Conservation (phyloP, 2,329 filamentous ascomycete species). For the Trichoderma guizhouense region DNA sequence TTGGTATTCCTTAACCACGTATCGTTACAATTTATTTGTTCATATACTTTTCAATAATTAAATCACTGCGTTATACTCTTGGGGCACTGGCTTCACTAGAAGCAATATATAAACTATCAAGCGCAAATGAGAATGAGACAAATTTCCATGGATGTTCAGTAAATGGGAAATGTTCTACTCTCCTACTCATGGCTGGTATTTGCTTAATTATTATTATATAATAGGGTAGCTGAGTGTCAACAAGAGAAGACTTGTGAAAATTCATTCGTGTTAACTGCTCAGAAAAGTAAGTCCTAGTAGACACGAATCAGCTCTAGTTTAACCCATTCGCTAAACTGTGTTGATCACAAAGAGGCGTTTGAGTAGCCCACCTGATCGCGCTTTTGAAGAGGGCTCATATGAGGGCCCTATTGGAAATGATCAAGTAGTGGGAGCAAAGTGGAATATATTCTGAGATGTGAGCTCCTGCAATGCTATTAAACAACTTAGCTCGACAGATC, state of each 20-base stretch:
- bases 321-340: neutral
- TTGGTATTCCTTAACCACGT: neutral
- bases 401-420: neutral
- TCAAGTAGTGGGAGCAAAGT: neutral
- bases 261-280: no score
- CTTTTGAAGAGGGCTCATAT: neutral
- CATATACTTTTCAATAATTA: neutral
- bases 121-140: neutral
- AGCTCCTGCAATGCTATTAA: neutral
- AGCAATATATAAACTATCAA: neutral
- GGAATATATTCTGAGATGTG: neutral
- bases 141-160: neutral
- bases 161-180: no score
- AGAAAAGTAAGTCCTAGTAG: neutral
- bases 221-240: no score
- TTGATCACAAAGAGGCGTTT: no score
- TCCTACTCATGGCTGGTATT: neutral
- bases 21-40: no score
- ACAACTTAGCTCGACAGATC: neutral
- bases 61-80: neutral
- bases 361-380: no score
- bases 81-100: rapidly evolving
- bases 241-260: no score
- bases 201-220: neutral
- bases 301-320: neutral